Base-by-base conservation (phyloP, 441 rosid genomes). In the Pelargonium exstipulatum region DNA sequence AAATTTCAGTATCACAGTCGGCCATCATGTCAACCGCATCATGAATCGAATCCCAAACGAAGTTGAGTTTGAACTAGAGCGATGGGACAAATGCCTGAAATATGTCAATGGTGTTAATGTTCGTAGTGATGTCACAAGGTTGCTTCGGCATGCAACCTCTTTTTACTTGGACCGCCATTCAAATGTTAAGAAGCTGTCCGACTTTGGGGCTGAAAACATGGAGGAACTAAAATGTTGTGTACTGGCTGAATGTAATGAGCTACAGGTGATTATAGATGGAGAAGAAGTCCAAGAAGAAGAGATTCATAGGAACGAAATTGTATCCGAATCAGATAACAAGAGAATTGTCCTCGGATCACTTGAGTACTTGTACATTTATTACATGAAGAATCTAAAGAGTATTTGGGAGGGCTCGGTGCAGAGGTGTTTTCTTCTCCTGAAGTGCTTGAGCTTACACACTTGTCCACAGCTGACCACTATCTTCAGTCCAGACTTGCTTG, bases 401-500 rank as follows among this genome's bases (percentile, higher is more conserved):
- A 70, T 76, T 22, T 71, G 73, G 9, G 12, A 48, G 0, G 76
- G 73, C 3, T 69, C 26, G 0, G 0, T 3, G 4, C 12, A 5
- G 5, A 0, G 9, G 0, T 32, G 64, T 12, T 62, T 8, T 4
- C 60, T 73, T 9, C 20, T 1, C 46, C 67, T 76, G 43, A 79
- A 60, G 64, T 24, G 0, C 65, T 71, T 76, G 61, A 14, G 55
- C 0, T 35, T 79, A 18, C 57, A 49, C 22, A 64, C 22, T 9
- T 79, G 79, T 18, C 82, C 77, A 3, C 37, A 49, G 20, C 9
- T 76, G 62, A 58, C 17, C 29, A 12, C 12, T 17, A 65, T 79
- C 43, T 76, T 76, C 35, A 64, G 42, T 2, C 66, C 48, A 0
- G 69, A n/a, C 17, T 64, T 73, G 60, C 35, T 76, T 4, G 16